Evolutionary conservation across 2,329 filamentous ascomycete genomes (phyloP).

Genomic region (Aspergillus puulaauensis): DNA sequence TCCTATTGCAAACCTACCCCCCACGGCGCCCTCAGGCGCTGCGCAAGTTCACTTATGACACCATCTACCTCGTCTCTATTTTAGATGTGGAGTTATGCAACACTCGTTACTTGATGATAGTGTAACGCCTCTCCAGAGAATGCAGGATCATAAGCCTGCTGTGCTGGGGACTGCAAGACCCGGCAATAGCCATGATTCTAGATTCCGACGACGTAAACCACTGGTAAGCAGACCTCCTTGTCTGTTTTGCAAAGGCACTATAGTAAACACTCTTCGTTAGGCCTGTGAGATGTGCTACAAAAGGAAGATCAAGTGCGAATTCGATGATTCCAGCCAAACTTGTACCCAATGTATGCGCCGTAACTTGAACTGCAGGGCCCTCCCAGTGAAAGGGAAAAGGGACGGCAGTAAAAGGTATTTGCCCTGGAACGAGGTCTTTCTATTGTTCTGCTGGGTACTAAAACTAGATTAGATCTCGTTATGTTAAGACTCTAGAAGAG

Average conservation of each 20-base stretch:
- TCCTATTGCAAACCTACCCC: background rate
- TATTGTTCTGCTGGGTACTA: constrained; percentile 1
- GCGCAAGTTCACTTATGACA: constrained; percentile 11
- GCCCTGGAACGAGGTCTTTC: background rate
- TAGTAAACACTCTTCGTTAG: constrained; percentile 43
- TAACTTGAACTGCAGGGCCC: constrained; percentile 91
- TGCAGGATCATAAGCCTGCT: constrained; percentile 7
- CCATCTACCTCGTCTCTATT: background rate
- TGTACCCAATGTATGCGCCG: constrained; percentile 93
- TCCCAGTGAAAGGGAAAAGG: constrained; percentile 89
- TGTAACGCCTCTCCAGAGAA: constrained; percentile 5
- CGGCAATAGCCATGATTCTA: constrained; percentile 7
- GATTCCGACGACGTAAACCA: constrained; percentile 19
- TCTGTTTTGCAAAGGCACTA: background rate
- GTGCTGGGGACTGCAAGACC: constrained; percentile 8
- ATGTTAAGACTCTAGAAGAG: constrained; percentile 91
- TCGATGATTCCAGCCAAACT: constrained; percentile 68
- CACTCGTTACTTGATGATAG: constrained; percentile 5
- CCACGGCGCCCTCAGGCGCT: constrained; percentile 3
- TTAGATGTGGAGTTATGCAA: constrained; percentile 19
- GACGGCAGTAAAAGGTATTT: constrained; percentile 82
- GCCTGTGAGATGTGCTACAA: constrained; percentile 92
- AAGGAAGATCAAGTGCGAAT: constrained; percentile 87
- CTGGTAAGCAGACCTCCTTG: constrained; percentile 19
- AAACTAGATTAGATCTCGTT: constrained; percentile 68